These are phyloP conservation scores for Garcia nutans DNA, from an alignment of 345 rosid species.

Conservation along the genomic window DNA sequence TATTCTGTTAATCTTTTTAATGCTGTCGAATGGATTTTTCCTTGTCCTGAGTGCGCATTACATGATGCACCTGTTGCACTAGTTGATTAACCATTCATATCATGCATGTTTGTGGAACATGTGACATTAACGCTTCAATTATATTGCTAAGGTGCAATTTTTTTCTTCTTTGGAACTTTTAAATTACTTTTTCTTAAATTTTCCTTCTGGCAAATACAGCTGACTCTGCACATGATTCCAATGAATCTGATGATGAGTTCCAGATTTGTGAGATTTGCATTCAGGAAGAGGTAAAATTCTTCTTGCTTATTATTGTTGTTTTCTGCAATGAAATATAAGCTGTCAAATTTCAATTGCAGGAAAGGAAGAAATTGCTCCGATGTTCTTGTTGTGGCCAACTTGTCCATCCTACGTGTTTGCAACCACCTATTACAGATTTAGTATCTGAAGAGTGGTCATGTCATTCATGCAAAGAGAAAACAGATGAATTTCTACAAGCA, in stretches of 20 bases:
- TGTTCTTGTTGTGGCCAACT: conserved; percentile 94
- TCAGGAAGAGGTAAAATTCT: conserved; percentile 69
- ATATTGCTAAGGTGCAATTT: neutral
- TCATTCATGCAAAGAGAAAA: conserved; percentile 92
- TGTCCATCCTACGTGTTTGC: conserved; percentile 80
- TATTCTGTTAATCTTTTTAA: neutral
- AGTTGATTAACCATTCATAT: neutral
- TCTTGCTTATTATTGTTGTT: conserved; percentile 10
- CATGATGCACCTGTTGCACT: neutral
- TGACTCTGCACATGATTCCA: conserved; percentile 72
- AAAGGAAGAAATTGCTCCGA: conserved; percentile 84
- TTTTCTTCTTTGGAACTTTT: neutral
- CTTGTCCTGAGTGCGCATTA: neutral
- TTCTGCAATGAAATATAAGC: conserved; percentile 12
- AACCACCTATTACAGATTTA: conserved; percentile 73
- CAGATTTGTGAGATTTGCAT: conserved; percentile 95
- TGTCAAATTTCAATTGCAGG: conserved; percentile 47
- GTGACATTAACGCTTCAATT: neutral
- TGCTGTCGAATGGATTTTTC: neutral
- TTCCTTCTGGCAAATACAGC: conserved; percentile 48
- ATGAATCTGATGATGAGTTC: conserved; percentile 97
- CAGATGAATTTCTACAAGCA: conserved; percentile 85
- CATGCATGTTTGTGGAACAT: neutral
- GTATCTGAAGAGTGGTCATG: conserved; percentile 84
- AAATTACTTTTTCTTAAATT: neutral